Evolutionary conservation across 441 rosid genomes (phyloP), one percentile per base, ranked within the genome.

Genomic region (Populus tomentosa): DNA sequence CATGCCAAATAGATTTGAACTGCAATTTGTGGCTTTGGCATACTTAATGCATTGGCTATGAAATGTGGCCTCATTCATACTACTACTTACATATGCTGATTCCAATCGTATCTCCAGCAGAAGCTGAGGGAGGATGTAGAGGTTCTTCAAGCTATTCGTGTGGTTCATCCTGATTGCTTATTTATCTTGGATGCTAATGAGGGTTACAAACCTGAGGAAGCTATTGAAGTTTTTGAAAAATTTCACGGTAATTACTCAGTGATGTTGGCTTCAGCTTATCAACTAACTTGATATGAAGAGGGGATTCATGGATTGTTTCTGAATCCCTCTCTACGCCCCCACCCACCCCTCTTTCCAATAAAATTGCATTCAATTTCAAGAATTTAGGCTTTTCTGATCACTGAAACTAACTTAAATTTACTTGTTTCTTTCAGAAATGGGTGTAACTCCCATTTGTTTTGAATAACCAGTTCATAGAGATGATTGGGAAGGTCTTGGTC

Each of bases 161-260:
- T 53, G 11, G 94, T 78, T 40, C 90, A 91, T 69, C 95, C 97
- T 68, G 80, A 87, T 80, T 93, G 95, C 81, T 89, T 84, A 33
- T 92, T 93, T 80, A 91, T 95, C 78, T 80, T 95, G 86, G 99
- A 95, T 82, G 99, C 99, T 76, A 95, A 95, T 72, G 97, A 92
- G 83, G 98, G 98, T 32, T 95, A 93, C 80, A 86, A 76, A 53
- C 81, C 92, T 7, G 80, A 87, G 64, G 94, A 91, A 84, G 98
- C 99, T 72, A 83, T 95, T 82, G 83, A 87, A 83, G 92, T 92
- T 85, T 93, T 95, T 65, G 87, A 91, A 73, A 90, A 80, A 72
- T 86, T 95, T 79, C 87, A 90, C 75, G 93, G 97, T 94, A 88
- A 75, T 21, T 33, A n/a, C 64, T 46, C 79, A 71, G 9, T 11